Base-by-base conservation (phyloP, 768 basidiomycete species). In the Solioccasus polychromus region DNA sequence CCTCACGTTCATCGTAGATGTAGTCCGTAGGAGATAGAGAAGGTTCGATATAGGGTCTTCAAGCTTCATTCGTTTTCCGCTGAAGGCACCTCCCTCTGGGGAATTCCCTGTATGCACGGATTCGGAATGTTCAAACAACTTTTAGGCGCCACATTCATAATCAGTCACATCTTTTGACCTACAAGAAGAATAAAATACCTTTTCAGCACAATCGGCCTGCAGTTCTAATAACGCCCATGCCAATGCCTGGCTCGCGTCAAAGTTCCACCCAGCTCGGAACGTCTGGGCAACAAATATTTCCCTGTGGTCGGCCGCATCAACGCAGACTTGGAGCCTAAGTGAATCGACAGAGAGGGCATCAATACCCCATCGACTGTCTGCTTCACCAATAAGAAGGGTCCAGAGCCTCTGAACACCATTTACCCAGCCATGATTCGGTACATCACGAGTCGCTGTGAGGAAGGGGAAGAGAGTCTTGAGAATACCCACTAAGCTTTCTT, bases 171-270 rank as follows among this genome's bases (percentile, higher is more conserved):
- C 3, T 36, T 30, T 42, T 34, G 30, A 54, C 8, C 31, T 42
- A 20, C 12, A 29, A 40, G 30, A 0, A 24, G n/a, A 20, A 36
- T 23, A 5, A 24, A 69, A 44, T 57, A 89, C 90, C 71, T 82
- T 78, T 40, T 74, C 74, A 4, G 80, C 75, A 59, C 85, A 87
- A 61, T 91, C 88, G 3, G 90, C 87, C 48, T 88, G 86, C 18
- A 94, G 68, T 61, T 92, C 83, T 6, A 92, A 67, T 6, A 85
- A 71, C 6, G 81, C 77, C 93, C 93, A 96, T 1, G 83, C 73
- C 25, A 88, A 63, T 1, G 88, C 88, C 61, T 92, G 85, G 17
- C 61, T 70, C 0, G 72, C 50, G 48, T 81, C 80, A 56, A 98
- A 91, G 53, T 80, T 77, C 71, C 74, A 79, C 5, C 89, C 91